Evolutionary conservation across 192 early-diverging fungal genomes (phyloP), one percentile per base, ranked within the genome.

Genomic region (Rhizophagus sp.): DNA sequence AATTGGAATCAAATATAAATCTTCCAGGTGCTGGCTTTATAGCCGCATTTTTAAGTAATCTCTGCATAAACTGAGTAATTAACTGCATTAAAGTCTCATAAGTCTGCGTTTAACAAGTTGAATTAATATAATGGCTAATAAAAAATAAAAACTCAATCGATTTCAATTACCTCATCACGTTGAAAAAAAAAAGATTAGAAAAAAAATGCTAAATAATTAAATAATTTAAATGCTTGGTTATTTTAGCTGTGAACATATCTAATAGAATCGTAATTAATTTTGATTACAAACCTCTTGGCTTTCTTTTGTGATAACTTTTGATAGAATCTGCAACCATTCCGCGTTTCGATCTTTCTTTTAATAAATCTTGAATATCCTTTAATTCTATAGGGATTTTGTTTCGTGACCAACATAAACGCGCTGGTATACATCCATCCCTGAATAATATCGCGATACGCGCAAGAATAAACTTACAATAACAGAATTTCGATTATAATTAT

Each of bases 341-440:
- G 24, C 95, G 89, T 85, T 97, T 99, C 15, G 94, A 95, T 76
- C 92, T 93, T 61, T 97, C 94, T 83, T 95, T 96, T 61, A 88
- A 83, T 33, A 99, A 84, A 62, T 96, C 91, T 84, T 94, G 93
- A 66, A 98, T 92, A 79, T 97, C 94, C 81, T n/a, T n/a, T n/a
- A 99, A 88, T 82, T 96, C 94, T 70, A 99, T 86, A 62, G 96
- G 88, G 39, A 97, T 82, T 95, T 96, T 50, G 96, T 98, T 82
- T 99, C 98, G 6, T 92, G 89, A 2, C 96, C 52, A 99, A 89
- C 61, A 98, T 86, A 76, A 96, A 97, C 25, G 97, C 96, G 67
- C 94, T 96, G 62, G 98, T 90, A 80, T 99, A 99, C 84, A 99
- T 85, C 98, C 98, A 99, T 1, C 98, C 98, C 85, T 99, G 98